Base-by-base conservation (phyloP, 1,284 basidiomycete species). In the Pseudozyma tsukubaensis region DNA sequence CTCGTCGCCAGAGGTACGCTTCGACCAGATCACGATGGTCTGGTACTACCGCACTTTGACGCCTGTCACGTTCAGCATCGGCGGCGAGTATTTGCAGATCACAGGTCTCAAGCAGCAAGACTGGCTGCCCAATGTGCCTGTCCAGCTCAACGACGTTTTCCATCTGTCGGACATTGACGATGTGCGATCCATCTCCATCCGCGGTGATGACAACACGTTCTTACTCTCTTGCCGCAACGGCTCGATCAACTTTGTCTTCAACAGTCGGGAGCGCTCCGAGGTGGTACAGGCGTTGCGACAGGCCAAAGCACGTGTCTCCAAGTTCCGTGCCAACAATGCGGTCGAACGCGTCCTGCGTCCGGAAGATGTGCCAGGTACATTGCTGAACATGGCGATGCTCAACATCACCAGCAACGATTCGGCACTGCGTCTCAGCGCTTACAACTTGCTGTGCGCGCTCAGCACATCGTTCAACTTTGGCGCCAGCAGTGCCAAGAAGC, bases 381-480 rank as follows among this genome's bases (percentile, higher is more conserved):
- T 82, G 64, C 76, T 82, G 57, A 82, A 82, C 64, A 82, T 82
- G 78, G 80, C 80, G 14, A 77, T 82, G 79, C 76, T 81, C 78
- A 82, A 82, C 62, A 77, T 78, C 53, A 81, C 77, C 53, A 80
- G 78, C 60, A 67, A 63, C 35, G 75, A 81, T 43, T 63, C 68
- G 19, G 60, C 62, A 14, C 57, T 82, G 21, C 65, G 80, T 32
- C 52, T 78, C n/a, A 70, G 77, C 43, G 80, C 80, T 2, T 82
- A 82, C 69, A 77, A 82, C 34, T 64, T 82, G 37, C 68, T 82
- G 24, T 82, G 79, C 44, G 80, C 80, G n/a, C 63, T 82, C n/a
- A 78, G 76, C 24, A 78, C 76, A 1, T 81, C 79, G 47, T 82
- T 82, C 76, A 82, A 78, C 55, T 82, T 82, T 66, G 76, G 78